A percentile compares a stretch with the other conserved stretches of the same genome.
Conservation (phyloP, 2,329 filamentous ascomycete genomes). For the Claviceps capensis region DNA sequence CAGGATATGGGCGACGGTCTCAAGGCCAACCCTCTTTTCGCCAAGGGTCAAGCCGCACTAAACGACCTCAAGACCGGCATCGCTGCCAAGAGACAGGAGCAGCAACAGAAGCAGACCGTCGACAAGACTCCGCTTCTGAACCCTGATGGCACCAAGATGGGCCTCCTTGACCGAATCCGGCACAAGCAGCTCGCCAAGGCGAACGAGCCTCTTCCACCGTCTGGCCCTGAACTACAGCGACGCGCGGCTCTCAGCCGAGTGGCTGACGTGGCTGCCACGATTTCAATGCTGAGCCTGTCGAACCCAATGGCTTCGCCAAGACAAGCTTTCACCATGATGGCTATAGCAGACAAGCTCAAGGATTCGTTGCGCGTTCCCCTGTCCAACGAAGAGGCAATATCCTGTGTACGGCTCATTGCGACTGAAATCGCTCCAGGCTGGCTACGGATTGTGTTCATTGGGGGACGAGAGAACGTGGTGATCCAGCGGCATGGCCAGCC, state of each 20-base stretch:
- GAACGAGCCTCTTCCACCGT: conserved; percentile 42
- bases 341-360: conserved; percentile 48
- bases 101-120: conserved; percentile 23
- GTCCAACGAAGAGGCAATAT: conserved; percentile 36
- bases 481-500: conserved; percentile 33
- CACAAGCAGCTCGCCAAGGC: conserved; percentile 50
- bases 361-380: conserved; percentile 50
- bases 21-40: conserved; percentile 42
- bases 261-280: conserved; percentile 52
- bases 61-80: conserved; percentile 52
- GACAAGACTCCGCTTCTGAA: conserved; percentile 19
- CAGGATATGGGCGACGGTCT: conserved; percentile 15
- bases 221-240: conserved; percentile 43
- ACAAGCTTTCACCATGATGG: conserved; percentile 51
- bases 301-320: conserved; percentile 35
- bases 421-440: conserved; percentile 42
- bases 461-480: conserved; percentile 42
- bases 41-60: conserved; percentile 56
- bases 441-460: conserved; percentile 37
- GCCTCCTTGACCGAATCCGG: conserved; percentile 63
- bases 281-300: conserved; percentile 51
- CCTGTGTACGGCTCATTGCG: conserved; percentile 38
- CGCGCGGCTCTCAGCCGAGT: conserved; percentile 53
- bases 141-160: conserved; percentile 40
- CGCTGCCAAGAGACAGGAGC: conserved; percentile 35